phyloP scores from a whole-genome alignment of 768 basidiomycete species.

The Trametes villosa region DNA sequence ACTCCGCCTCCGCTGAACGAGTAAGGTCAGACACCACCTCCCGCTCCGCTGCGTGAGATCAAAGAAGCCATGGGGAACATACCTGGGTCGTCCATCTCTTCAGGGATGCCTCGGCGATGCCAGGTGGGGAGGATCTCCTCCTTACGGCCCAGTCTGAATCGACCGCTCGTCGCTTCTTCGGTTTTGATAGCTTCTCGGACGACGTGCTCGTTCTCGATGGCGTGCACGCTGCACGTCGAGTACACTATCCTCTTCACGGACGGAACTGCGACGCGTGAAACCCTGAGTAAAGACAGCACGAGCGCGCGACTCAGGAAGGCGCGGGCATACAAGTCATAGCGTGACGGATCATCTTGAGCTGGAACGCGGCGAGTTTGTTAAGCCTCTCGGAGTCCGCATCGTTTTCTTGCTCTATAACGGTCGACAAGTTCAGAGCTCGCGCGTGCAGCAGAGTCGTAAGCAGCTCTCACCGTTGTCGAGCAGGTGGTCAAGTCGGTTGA shows the following conservation, averaged over 20 bases:
- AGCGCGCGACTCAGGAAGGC: too few relatives aligned
- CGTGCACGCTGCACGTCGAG: slow-evolving; percentile 96
- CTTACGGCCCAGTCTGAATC: slow-evolving; percentile 71
- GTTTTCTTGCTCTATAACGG: slow-evolving; percentile 55
- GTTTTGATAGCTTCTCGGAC: slow-evolving; percentile 74
- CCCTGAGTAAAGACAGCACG: background rate
- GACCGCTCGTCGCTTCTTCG: slow-evolving; percentile 61
- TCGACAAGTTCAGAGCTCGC: background rate
- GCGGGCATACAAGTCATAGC: slow-evolving; percentile 84
- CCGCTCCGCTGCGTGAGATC: too few relatives aligned
- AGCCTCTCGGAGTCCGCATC: slow-evolving; percentile 71
- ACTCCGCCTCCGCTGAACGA: slow-evolving; percentile 54
- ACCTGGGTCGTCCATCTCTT: slow-evolving; percentile 65
- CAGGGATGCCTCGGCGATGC: slow-evolving; percentile 76
- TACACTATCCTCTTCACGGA: slow-evolving; percentile 84
- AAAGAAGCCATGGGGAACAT: too few relatives aligned
- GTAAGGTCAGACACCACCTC: background rate
- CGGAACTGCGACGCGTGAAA: slow-evolving; percentile 57
- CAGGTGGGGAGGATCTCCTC: slow-evolving; percentile 77
- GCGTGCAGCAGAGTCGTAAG: background rate
- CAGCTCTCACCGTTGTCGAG: slow-evolving; percentile 64
- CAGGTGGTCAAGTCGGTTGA: slow-evolving; percentile 87
- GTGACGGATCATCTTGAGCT: slow-evolving; percentile 88
- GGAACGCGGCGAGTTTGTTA: slow-evolving; percentile 84
- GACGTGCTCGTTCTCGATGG: slow-evolving; percentile 92